Evolutionary conservation across 106 monocot genomes (phyloP).

Genomic region (Apostasia shenzhenica): DNA sequence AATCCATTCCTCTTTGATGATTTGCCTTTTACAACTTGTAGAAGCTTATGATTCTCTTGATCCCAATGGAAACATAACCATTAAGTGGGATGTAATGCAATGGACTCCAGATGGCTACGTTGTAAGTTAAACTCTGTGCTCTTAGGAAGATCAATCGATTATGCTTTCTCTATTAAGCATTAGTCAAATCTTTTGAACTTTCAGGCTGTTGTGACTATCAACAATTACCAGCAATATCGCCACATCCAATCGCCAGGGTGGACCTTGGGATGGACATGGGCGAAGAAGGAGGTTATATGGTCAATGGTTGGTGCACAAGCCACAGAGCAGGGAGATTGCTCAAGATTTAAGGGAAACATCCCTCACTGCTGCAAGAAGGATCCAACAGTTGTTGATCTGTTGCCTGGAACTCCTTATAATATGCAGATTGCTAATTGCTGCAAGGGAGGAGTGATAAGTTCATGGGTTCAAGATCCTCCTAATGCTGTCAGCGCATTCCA

Average conservation of each 20-base stretch:
- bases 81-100: conserved; percentile 83
- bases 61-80: conserved; percentile 89
- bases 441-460: conserved; percentile 50
- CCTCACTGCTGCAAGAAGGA: conserved; percentile 35
- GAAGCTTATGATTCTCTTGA: conserved; percentile 85
- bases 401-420: conserved; percentile 54
- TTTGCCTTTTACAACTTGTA: conserved; percentile 19
- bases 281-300: conserved; percentile 51
- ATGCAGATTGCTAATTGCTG: conserved; percentile 57
- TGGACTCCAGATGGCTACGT: conserved; percentile 95
- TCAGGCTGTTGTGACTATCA: conserved; percentile 11
- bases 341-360: conserved; percentile 29
- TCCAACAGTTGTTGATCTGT: conserved; percentile 41
- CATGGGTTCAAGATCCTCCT: conserved; percentile 41
- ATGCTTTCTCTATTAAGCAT: neutral
- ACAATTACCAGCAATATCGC: conserved; percentile 24
- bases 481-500: conserved; percentile 42
- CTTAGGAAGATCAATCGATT: neutral
- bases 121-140: conserved; percentile 35
- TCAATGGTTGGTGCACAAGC: conserved; percentile 42
- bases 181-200: neutral
- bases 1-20: neutral
- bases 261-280: conserved; percentile 46
- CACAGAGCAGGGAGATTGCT: conserved; percentile 45
- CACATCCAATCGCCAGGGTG: conserved; percentile 53